Evolutionary conservation across 176 grass and related monocot genomes (phyloP).

Genomic region (Bolboschoenus planiculmis): DNA sequence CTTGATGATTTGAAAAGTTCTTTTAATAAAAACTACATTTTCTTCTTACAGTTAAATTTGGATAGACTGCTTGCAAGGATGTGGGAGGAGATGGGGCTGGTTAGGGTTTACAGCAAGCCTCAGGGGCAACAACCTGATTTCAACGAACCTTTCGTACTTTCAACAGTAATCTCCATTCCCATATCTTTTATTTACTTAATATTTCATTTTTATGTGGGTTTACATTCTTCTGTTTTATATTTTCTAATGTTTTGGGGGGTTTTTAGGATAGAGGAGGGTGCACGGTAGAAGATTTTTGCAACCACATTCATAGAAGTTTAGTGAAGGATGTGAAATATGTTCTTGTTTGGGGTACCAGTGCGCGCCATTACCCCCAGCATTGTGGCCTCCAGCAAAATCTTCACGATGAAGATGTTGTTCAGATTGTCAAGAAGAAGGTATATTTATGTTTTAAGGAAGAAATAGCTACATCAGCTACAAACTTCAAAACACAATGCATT

Average conservation of each 20-base stretch:
- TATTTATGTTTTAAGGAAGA: background rate
- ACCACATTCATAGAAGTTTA: conserved; percentile 92
- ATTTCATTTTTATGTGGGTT: background rate
- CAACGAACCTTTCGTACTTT: conserved; percentile 89
- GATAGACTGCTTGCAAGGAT: conserved; percentile 86
- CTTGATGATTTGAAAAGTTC: background rate
- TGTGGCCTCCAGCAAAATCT: conserved; percentile 67
- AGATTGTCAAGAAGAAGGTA: conserved; percentile 99
- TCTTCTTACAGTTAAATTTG: conserved; percentile 69
- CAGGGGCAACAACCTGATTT: conserved; percentile 98
- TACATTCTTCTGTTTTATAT: conserved; percentile 21
- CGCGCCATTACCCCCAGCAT: conserved; percentile 84
- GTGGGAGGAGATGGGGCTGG: conserved; percentile 99
- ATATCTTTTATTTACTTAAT: background rate
- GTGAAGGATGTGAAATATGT: conserved; percentile 96
- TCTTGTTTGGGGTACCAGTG: conserved; percentile 84
- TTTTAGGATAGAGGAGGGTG: conserved; percentile 93
- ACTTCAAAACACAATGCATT: background rate
- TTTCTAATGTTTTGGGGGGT: background rate
- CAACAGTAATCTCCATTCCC: conserved; percentile 38
- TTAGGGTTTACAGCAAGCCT: conserved; percentile 95
- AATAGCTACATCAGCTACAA: background rate
- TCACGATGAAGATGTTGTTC: conserved; percentile 89
- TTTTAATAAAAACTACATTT: conserved; percentile 3
- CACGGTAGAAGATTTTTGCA: conserved; percentile 90